Evolutionary conservation across 306 rosid genomes (phyloP), one percentile per base, ranked within the genome.

Genomic region (Sechiopsis laciniata): DNA sequence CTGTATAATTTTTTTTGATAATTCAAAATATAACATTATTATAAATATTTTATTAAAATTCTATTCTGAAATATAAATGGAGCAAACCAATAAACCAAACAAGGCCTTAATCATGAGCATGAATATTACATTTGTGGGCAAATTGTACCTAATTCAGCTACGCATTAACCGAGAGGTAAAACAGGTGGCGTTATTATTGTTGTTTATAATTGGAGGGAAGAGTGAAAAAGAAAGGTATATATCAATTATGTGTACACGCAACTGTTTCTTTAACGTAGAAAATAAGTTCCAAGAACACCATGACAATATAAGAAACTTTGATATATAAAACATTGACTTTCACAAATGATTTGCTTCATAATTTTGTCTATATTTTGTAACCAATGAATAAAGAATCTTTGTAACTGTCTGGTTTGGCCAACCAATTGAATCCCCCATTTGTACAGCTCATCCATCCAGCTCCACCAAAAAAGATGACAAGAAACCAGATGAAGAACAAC

Each of bases 371-470:
- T 29, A 60, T 22, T 77, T 74, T 21, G 76, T 77, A 73, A 76
- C 78, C 66, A 82, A 88, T 79, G 97, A 92, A 88, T 85, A 92
- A 92, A 90, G 97, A 92, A 92, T 90, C 57, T 71, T 63, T 87
- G 80, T 78, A 78, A 42, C 8, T 37, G 45, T 5, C 19, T 70
- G 67, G 67, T 50, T 67, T 76, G 55, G 72, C 58, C 74, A 58
- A 58, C 77, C 71, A 78, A 56, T 74, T 75, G 77, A 77, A 74
- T 71, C 80, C 69, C 37, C 24, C 65, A 61, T 70, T 85, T 75
- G 45, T 78, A 76, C 81, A 82, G 72, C 12, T 19, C 50, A 65
- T 57, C 62, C 76, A 76, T 58, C 78, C 55, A 42, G 35, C 55
- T 67, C 72, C 72, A 67, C 72, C 55, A 40, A 66, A 66, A 66